Conservation (phyloP, 2,329 filamentous ascomycete species). For the Cladophialophora yegresii region DNA sequence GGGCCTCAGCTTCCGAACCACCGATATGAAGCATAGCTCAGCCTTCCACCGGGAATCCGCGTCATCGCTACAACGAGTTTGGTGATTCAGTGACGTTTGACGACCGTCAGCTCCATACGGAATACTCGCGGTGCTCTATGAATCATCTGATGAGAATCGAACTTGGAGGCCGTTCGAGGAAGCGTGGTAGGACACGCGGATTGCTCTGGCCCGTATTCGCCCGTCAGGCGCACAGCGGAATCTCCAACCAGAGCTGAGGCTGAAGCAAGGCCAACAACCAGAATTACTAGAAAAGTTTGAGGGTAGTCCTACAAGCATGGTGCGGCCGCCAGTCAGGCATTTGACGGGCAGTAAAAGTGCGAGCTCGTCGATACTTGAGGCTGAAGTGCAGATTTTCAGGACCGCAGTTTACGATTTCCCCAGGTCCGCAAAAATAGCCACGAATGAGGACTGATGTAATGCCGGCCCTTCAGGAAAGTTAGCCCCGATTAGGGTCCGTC, state of each 20-base stretch:
- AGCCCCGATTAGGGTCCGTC: slow-evolving; percentile 15
- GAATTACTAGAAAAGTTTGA: background rate
- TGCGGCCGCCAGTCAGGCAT: background rate
- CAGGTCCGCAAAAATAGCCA: slow-evolving; percentile 29
- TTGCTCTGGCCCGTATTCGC: background rate
- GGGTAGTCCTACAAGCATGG: background rate
- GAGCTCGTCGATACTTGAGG: slow-evolving; percentile 11
- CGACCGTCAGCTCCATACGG: background rate
- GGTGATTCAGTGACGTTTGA: background rate
- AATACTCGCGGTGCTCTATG: background rate
- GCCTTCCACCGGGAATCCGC: slow-evolving; percentile 2
- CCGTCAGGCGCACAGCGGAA: background rate
- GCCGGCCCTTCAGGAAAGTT: background rate
- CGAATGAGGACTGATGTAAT: slow-evolving; percentile 12
- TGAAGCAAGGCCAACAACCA: slow-evolving; percentile 4
- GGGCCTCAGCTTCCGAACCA: slow-evolving; percentile 11
- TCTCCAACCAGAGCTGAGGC: background rate
- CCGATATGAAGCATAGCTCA: slow-evolving; percentile 12
- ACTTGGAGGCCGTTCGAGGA: background rate
- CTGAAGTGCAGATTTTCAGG: slow-evolving; percentile 17
- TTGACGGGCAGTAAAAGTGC: background rate
- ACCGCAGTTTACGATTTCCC: slow-evolving; percentile 16
- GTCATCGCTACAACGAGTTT: background rate
- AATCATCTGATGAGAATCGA: background rate
- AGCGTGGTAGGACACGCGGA: slow-evolving; percentile 5